These are phyloP conservation scores for Echria macrotheca DNA, from an alignment of 495 filamentous ascomycete genomes.

Conservation along the genomic window DNA sequence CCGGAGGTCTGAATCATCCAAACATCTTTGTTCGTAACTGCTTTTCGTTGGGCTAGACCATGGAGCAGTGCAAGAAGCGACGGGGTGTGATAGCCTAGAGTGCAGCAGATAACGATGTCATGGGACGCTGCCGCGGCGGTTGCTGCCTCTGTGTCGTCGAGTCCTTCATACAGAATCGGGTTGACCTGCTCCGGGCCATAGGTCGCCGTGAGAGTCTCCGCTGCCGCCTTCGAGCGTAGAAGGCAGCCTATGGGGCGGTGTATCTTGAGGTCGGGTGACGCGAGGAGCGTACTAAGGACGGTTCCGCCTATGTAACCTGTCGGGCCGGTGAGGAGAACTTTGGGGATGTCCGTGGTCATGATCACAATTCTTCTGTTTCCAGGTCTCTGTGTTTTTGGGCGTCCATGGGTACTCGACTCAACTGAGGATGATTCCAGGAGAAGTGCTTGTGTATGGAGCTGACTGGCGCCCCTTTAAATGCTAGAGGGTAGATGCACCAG, in stretches of 20 bases:
- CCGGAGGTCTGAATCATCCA: slow-evolving; percentile 43
- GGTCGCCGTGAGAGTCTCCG: slow-evolving; percentile 13
- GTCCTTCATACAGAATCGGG: slow-evolving; percentile 19
- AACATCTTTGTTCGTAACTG: slow-evolving; percentile 20
- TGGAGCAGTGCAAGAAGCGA: slow-evolving; percentile 29
- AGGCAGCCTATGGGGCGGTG: slow-evolving; percentile 11
- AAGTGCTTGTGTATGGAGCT: too few species aligned
- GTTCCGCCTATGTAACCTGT: slow-evolving; percentile 24
- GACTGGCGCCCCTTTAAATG: too few species aligned
- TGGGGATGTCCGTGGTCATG: too few species aligned
- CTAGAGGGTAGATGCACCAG: too few species aligned
- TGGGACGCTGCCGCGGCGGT: slow-evolving; percentile 27
- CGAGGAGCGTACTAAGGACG: slow-evolving; percentile 14
- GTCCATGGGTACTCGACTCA: too few species aligned
- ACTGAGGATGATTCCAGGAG: too few species aligned
- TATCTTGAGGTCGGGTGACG: slow-evolving; percentile 1
- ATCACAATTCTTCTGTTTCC: too few species aligned
- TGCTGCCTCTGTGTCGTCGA: slow-evolving; percentile 30
- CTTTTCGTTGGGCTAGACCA: slow-evolving; percentile 34
- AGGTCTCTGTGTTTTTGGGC: too few species aligned
- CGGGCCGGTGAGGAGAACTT: slow-evolving; percentile 13
- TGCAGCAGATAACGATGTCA: slow-evolving; percentile 39
- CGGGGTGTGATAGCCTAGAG: slow-evolving; percentile 26
- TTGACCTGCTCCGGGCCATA: slow-evolving; percentile 14
- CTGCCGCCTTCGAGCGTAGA: slow-evolving; percentile 18